Base-by-base conservation (phyloP, 371 early-diverging fungal genomes). In the Mucor indicus region DNA sequence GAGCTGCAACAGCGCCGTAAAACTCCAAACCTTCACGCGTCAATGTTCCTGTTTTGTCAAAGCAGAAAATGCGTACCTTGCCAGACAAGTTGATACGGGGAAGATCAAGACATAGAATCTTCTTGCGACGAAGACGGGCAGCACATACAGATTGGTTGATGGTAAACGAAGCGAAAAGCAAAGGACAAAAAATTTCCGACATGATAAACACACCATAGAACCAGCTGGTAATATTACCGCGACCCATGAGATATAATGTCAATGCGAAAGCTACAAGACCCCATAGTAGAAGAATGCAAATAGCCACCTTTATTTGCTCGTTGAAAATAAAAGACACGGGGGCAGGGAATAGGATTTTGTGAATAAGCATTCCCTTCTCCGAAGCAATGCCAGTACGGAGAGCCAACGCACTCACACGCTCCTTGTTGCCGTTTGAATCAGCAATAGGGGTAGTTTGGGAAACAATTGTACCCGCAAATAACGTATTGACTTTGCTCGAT, bases 41-140 rank as follows among this genome's bases (percentile, higher is more conserved):
- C 20, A 89, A 55, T 10, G 89, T 90, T 38, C 78, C 77, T 10
- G 91, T 89, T 74, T 94, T 93, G 65, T 94, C 94, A 57, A 91
- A 94, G 55, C 88, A 89, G 45, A 89, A 87, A n/a, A 92, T 78
- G 55, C 86, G 80, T 22, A 92, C 81, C 62, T 88, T 90, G 20
- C 94, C 95, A 5, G 91, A 87, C 61, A 81, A 69, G 32, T 86
- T 84, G 50, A 94, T 91, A 42, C 95, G 72, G 38, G 71, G 76
- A 17, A 84, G 64, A 55, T 88, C 85, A 31, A 86, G 79, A 50
- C 86, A 87, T 42, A 79, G 69, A 39, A 86, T 80, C 3, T 77
- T 62, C 48, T 75, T 68, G 33, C 60, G 50, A 7, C 74, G 67
- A 22, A 86, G 70, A 17, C 87, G 78, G 31, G 71, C 75, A 2